Percentiles rank a stretch among this genome's conserved stretches.
phyloP scores from a whole-genome alignment of 2,329 filamentous ascomycete genomes.

The Pestalotiopsis sp. region DNA sequence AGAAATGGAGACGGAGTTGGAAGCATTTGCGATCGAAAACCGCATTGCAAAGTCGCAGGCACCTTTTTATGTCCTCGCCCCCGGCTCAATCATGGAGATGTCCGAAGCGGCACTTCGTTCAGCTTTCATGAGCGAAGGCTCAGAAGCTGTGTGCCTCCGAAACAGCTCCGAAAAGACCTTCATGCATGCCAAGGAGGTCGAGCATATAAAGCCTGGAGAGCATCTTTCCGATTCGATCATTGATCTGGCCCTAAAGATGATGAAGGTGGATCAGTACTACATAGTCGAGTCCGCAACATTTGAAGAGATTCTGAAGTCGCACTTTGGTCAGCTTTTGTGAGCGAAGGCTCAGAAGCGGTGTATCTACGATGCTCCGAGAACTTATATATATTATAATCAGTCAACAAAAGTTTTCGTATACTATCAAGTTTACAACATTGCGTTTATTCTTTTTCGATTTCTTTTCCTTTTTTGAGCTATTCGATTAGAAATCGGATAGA shows the following conservation, averaged over 20 bases:
- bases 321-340: neutral
- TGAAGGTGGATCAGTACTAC: no score
- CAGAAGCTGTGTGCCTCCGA: neutral
- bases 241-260: no score
- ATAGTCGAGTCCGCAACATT: no score
- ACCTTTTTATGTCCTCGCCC: neutral
- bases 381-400: no score
- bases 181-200: neutral
- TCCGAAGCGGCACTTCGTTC: neutral
- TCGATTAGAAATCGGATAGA: no score
- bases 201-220: neutral
- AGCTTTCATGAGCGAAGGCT: neutral
- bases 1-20: neutral
- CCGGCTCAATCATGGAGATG: neutral
- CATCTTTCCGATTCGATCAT: neutral
- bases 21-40: no score
- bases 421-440: no score
- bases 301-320: neutral
- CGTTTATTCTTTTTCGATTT: no score
- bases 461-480: no score
- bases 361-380: neutral
- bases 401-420: no score
- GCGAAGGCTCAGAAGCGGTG: neutral
- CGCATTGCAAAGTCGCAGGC: no score
- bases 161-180: neutral